Percentiles rank a stretch among this genome's conserved stretches.
Evolutionary conservation across 2,329 filamentous ascomycete genomes (phyloP).

Genomic region (Apiospora pterosperma): DNA sequence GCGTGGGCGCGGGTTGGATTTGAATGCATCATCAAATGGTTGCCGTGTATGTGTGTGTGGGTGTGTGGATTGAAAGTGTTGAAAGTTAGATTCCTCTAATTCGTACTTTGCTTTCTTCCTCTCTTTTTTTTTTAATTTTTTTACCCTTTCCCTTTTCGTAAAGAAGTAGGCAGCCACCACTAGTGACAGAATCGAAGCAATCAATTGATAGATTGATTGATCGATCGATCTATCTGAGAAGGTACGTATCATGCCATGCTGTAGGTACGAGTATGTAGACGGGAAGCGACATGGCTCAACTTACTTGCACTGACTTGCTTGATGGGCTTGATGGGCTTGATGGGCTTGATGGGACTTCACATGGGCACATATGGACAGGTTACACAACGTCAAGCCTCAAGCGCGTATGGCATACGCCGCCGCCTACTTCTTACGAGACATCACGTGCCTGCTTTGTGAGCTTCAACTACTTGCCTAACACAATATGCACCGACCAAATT

Average conservation of each 20-base stretch:
- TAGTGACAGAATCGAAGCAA: no score
- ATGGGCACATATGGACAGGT: constrained; percentile 6
- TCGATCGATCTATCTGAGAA: neutral
- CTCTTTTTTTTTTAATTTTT: neutral
- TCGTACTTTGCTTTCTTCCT: neutral
- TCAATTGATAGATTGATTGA: no score
- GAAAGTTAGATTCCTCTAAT: neutral
- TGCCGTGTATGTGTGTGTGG: neutral
- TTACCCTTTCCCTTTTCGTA: no score
- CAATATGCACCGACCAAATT: no score
- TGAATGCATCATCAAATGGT: neutral
- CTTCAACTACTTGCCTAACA: no score
- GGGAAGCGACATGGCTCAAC: neutral
- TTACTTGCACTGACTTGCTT: neutral
- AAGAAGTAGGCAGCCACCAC: no score
- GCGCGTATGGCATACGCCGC: neutral
- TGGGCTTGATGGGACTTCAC: neutral
- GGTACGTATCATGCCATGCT: neutral
- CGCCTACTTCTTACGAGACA: neutral
- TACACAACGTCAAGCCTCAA: constrained; percentile 1
- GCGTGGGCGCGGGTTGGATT: neutral
- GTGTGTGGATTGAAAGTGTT: neutral
- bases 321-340: no score
- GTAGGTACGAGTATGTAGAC: neutral
- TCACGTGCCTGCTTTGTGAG: no score